Evolutionary conservation across 768 basidiomycete species (phyloP), one percentile per base, ranked within the genome.

Genomic region (Coprinopsis marcescibilis): DNA sequence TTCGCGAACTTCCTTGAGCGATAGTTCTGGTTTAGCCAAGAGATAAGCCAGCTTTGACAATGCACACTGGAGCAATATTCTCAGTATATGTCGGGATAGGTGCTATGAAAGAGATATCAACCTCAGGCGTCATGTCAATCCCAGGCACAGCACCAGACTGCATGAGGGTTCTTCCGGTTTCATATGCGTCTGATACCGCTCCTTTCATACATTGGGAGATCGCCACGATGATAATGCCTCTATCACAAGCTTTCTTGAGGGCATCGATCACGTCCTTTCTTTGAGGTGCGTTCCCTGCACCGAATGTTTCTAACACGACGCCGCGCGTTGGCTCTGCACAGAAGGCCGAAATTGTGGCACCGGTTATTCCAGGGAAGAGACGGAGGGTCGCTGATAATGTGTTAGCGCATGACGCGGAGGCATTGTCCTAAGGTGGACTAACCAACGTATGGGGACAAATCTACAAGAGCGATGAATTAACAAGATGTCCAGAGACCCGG

Each of bases 101-200:
- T n/a, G 13, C 29, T n/a, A 19, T 47, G 45, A 20, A 17, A 23
- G 11, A 38, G 24, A 46, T 15, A 49, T 58, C 4, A 49, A 89
- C 89, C 78, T 95, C 91, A n/a, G 91, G 89, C 1, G 93, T 96
- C 92, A 95, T 94, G 62, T 96, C 93, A 21, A 79, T 80, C 4
- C 92, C 92, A 0, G 88, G 75, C 11, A 93, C 77, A 15, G 94
- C 83, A 0, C 92, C 91, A n/a, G 69, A 75, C 38, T 79, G 73
- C 26, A 81, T 67, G 17, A 93, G 69, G 2, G 77, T 75, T 53
- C 83, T 70, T 3, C 87, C 89, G 11, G 86, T 85, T 65, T 87
- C 82, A 55, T 94, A 94, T 13, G 83, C 81, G 56, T 85, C 81
- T 7, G 84, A 85, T 7, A 97, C 93, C 3, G 84, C 75, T 6